Evolutionary conservation across 2,329 filamentous ascomycete genomes (phyloP), one percentile per base, ranked within the genome.

Genomic region (Diaporthe caulivora): DNA sequence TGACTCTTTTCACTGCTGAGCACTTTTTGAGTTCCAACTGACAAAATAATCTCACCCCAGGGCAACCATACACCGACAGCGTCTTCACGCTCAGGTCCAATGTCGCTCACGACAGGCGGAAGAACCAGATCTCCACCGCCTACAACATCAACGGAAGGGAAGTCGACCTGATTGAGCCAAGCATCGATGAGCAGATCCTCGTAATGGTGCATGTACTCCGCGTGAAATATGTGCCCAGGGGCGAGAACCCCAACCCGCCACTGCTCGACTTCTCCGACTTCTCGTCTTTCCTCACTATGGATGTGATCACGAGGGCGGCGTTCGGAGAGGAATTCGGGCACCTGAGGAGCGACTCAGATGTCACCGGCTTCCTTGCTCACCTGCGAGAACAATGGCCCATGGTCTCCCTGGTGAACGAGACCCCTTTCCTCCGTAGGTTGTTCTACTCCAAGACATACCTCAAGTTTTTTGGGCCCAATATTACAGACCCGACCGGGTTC

Each of bases 221-320:
- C 3, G 44, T 13, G 5, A 69, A 58, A 21, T 74, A 74, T 26
- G 24, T 71, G 2, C 21, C 54, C 4, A 69, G 24, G 34, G 9
- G 21, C n/a, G 58, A 31, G 6, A 58, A 60, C 3, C 62, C 67
- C 24, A 42, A 3, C 21, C 54, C 51, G 13, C 42, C 24, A 62
- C 77, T 83, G 21, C 80, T 87, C 77, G 86, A 89, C 75, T 77
- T 89, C 44, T 84, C 83, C 24, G 78, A 79, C 8, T 83, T 85
- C 55, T 81, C 84, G 1, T 84, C 86, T 47, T 88, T 83, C 80
- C 85, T 89, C 69, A 87, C 87, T 0, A 80, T 88, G 6, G 88
- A 89, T 75, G 83, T 87, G 26, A 87, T 89, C 74, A 86, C 83
- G 49, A 82, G 83, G 47, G 76, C 89, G 17, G 85, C 84, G 2